Evolutionary conservation across 176 grass and related monocot species (phyloP), one percentile per base, ranked within the genome.

Genomic region (Thinopyrum elongatum): DNA sequence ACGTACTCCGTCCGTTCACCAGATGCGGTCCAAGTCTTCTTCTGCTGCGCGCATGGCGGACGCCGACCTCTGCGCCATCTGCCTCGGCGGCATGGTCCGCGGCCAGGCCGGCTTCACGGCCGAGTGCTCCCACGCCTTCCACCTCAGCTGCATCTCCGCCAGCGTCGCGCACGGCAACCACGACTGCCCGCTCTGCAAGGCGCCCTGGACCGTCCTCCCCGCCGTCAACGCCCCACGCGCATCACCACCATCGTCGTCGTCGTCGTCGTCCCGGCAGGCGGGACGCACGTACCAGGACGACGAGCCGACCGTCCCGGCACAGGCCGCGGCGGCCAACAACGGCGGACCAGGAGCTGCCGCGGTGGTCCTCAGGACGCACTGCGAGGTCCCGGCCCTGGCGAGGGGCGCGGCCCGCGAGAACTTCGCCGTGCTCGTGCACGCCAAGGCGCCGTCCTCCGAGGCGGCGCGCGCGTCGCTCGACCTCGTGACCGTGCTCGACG

Each of bases 401-500:
- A 80, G 83, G 75, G 86, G 80, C 39, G 79, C 25, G 9, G 47
- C 73, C 3, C 27, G 51, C 35, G 90, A 92, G n/a, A 78, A 86
- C 81, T 95, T 95, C 12, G 85, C 82, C 15, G 83, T 92, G 62
- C 85, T 92, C 36, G 63, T 92, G 42, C 93, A 92, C 83, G 62
- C 71, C 70, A 92, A 81, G 74, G 25, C 6, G 8, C 6, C 72
- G 0, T 51, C 2, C 42, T 29, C 72, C 42, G 72, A 75, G 14
- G 82, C 21, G 44, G 55, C 66, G 15, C 88, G 92, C 49, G 90
- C 90, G 44, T 88, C 92, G 23, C 83, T 94, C 16, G 95, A 97
- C 68, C 90, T 97, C 0, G 87, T 94, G 33, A 84, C 95, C 12
- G 95, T 94, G 78, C 90, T 97, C 69, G 95, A 97, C 83, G 82